Percentiles rank a stretch among this genome's conserved stretches.
Evolutionary conservation across 495 filamentous ascomycete genomes (phyloP).

Genomic region (Neurospora sp.): DNA sequence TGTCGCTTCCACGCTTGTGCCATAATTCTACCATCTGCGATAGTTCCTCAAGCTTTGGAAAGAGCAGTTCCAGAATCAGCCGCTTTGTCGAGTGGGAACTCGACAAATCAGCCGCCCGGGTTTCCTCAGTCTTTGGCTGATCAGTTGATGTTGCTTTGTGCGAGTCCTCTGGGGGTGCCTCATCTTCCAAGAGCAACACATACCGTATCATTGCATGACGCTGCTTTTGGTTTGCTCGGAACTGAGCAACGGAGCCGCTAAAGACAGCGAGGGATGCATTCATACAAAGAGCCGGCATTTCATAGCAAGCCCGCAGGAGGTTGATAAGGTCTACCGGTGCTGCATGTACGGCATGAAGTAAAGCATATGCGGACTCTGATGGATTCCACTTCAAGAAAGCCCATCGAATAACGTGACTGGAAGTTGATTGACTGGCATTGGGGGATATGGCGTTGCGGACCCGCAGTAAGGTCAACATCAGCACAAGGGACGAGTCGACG

Average conservation of each 20-base stretch:
- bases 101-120: conserved; percentile 19
- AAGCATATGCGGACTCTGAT: conserved; percentile 31
- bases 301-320: conserved; percentile 36
- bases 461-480: conserved; percentile 58
- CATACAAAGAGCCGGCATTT: conserved; percentile 16
- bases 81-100: conserved; percentile 33
- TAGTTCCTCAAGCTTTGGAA: conserved; percentile 35
- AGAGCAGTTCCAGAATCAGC: conserved; percentile 38
- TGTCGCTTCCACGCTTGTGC: conserved; percentile 31
- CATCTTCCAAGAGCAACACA: conserved; percentile 27
- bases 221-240: conserved; percentile 19
- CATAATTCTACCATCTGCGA: conserved; percentile 29
- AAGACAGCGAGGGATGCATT: conserved; percentile 21
- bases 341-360: conserved; percentile 29
- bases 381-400: conserved; percentile 65
- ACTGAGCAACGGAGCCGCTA: conserved; percentile 27
- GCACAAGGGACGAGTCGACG: conserved; percentile 64
- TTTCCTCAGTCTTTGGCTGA: background rate
- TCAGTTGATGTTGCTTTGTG: background rate
- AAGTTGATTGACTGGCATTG: conserved; percentile 50
- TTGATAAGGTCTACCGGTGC: conserved; percentile 31
- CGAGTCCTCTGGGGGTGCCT: background rate
- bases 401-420: conserved; percentile 67
- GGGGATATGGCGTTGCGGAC: conserved; percentile 52
- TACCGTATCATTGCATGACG: conserved; percentile 24